Base-by-base conservation (phyloP, 2,329 filamentous ascomycete species). In the Fusarium penzigii region DNA sequence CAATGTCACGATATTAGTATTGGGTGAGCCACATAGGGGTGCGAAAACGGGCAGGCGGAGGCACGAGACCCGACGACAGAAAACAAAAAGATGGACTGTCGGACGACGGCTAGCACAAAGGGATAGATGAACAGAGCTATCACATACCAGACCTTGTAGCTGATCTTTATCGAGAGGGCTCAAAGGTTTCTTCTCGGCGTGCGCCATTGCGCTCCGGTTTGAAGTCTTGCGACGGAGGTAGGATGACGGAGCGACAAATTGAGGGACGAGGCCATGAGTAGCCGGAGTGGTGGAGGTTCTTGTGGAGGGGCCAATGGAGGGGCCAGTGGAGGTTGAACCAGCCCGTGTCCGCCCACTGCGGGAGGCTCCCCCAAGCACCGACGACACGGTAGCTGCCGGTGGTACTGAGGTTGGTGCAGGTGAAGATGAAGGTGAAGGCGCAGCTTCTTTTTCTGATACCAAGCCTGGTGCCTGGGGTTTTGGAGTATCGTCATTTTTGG, bases 161-260 rank as follows among this genome's bases (percentile, higher is more conserved):
- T 92, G 88, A 68, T 92, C 89, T 75, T 80, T 84, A 71, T 93
- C 89, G 52, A 89, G 77, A 55, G 82, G 79, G 65, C 79, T 86
- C 71, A 78, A 75, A 54, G 73, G 68, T 58, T 72, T 73, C 57
- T 70, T 62, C 58, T 77, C 73, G 53, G 74, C 59, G 57, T 56
- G 60, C 59, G 70, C 64, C 70, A 74, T 74, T 60, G 64, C 64
- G 63, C 59, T 69, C 55, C 67, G 62, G 51, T 64, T 63, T 41
- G 70, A 64, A 53, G 67, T 65, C 63, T 70, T 70, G 54, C 70
- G 70, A 51, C 73, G 75, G 56, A 85, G 77, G 70, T 84, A 84
- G 49, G 81, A 84, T 55, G 81, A 84, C 55, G 82, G 82, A 70
- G 80, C 78, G 64, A 83, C 81, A 70, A 83, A 82, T 58, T 78